Evolutionary conservation across 768 basidiomycete species (phyloP).

Genomic region (Russula vinacea): DNA sequence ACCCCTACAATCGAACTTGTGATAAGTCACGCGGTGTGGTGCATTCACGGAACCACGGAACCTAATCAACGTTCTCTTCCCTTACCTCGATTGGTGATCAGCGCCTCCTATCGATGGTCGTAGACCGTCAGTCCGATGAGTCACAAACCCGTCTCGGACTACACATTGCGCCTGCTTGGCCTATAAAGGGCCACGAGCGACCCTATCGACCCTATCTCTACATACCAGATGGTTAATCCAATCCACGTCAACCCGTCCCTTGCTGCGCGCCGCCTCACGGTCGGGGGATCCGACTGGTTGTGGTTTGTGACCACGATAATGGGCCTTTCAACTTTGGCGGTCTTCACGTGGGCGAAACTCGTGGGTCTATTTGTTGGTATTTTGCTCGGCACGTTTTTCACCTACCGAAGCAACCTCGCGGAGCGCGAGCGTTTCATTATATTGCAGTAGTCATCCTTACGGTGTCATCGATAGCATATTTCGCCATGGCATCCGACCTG

Average conservation of each 20-base stretch:
- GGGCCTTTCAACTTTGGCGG: slow-evolving; percentile 41
- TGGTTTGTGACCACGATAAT: slow-evolving; percentile 57
- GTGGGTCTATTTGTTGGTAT: slow-evolving; percentile 29
- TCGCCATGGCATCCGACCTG: slow-evolving; percentile 56
- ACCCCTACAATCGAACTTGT: too few species aligned
- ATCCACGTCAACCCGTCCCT: slow-evolving; percentile 39
- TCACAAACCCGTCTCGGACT: neutral
- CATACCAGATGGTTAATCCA: slow-evolving; percentile 28
- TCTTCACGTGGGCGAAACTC: slow-evolving; percentile 42
- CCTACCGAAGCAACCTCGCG: slow-evolving; percentile 37
- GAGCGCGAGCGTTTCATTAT: slow-evolving; percentile 50
- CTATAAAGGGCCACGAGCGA: neutral
- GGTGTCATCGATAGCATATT: slow-evolving; percentile 48
- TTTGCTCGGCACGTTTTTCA: neutral
- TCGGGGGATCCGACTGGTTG: slow-evolving; percentile 49
- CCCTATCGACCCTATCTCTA: neutral
- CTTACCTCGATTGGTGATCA: neutral
- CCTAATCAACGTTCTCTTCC: neutral
- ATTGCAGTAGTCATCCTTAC: slow-evolving; percentile 47
- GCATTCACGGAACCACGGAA: neutral
- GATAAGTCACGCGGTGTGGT: neutral
- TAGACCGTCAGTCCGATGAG: neutral
- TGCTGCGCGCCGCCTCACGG: slow-evolving; percentile 43
- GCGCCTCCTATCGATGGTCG: neutral
- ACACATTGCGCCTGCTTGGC: neutral